Evolutionary conservation across 2,329 filamentous ascomycete genomes (phyloP).

Genomic region (Penicillium aurantiogriseum): DNA sequence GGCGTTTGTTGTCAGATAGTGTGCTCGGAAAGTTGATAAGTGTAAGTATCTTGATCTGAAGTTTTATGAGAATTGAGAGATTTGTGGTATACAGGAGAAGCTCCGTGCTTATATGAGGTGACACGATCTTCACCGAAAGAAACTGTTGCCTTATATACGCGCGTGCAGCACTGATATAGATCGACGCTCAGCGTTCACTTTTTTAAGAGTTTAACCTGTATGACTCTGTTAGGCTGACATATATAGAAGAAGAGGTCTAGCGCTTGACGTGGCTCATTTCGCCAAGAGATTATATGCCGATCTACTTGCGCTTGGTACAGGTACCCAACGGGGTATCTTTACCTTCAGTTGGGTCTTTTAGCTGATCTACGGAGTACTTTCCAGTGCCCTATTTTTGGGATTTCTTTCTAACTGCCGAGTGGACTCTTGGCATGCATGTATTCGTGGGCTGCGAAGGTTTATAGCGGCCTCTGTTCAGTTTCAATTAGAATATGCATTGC

Average conservation of each 20-base stretch:
- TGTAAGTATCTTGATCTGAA: not conserved
- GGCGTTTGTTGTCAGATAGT: not conserved
- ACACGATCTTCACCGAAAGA: not conserved
- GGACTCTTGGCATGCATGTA: not conserved
- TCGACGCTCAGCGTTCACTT: not conserved
- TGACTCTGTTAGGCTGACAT: not conserved
- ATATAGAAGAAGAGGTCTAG: not conserved
- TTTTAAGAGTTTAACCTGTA: not conserved
- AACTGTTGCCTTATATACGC: not conserved
- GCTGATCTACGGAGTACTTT: not conserved
- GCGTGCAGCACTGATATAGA: not conserved
- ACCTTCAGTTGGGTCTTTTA: not conserved
- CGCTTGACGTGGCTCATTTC: conserved; percentile 1
- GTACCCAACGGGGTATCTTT: not conserved
- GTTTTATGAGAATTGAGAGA: not conserved
- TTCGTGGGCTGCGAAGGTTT: not conserved
- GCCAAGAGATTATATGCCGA: not conserved
- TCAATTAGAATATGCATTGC: too few species aligned
- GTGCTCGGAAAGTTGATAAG: not conserved
- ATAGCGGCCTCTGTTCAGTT: too few species aligned
- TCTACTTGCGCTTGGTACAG: not conserved
- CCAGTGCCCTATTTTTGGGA: not conserved
- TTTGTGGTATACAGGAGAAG: not conserved
- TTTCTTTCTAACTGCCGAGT: not conserved
- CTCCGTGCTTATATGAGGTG: not conserved